phyloP scores from a whole-genome alignment of 345 rosid species.

The Mangifera indica region DNA sequence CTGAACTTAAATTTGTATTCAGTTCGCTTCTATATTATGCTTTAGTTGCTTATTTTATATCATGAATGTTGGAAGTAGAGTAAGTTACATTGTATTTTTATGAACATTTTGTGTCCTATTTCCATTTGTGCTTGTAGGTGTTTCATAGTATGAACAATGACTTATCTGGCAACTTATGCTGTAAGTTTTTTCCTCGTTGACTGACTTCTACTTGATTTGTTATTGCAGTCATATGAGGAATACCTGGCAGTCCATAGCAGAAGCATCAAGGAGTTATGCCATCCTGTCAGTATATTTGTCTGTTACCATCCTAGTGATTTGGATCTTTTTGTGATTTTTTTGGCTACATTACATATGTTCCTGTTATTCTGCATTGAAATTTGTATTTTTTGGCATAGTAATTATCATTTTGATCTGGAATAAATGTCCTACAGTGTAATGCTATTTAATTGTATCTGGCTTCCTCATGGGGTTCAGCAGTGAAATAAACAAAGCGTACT shows the following conservation, averaged over 20 bases:
- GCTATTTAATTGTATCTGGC: background rate
- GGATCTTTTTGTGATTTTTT: background rate
- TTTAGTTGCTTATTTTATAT: background rate
- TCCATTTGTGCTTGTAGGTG: background rate
- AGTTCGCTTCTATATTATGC: background rate
- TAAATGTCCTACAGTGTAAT: background rate
- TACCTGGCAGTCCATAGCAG: slow-evolving; percentile 81
- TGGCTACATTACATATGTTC: background rate
- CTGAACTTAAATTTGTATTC: background rate
- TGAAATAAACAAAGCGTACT: background rate
- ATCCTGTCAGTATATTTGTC: slow-evolving; percentile 57
- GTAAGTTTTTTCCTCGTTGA: background rate
- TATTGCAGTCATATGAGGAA: slow-evolving; percentile 90
- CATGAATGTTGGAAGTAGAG: background rate
- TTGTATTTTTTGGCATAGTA: background rate
- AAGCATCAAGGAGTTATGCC: slow-evolving; percentile 54
- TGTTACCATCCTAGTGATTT: slow-evolving; percentile 17
- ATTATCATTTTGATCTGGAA: background rate
- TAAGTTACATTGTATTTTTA: background rate
- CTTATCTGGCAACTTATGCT: background rate
- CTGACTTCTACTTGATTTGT: slow-evolving; percentile 25
- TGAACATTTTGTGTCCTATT: background rate
- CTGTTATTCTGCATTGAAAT: background rate
- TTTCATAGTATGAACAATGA: background rate
- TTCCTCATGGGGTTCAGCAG: background rate